Evolutionary conservation across 225 moss, liverwort and hornwort species (phyloP), one percentile per base, ranked within the genome.

Genomic region (Pleurozium schreberi): DNA sequence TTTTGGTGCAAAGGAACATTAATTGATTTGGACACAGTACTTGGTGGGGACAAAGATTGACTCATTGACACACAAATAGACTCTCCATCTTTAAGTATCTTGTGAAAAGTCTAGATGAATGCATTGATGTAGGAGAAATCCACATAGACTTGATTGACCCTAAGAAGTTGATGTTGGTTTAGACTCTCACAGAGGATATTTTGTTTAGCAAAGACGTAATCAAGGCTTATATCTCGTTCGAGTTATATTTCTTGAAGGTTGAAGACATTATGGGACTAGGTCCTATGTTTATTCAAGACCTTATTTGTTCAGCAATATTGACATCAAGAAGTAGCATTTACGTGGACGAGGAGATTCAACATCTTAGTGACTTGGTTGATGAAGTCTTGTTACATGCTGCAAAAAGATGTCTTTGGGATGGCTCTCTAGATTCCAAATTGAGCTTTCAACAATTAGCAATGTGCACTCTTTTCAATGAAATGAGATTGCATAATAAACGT

Each of bases 391-490:
- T 79, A 53, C 79, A 62, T 5, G 47, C 73, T 76, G 87, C 89
- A 8, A 3, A 76, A 14, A 73, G 43, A 83, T 68, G 58, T 42
- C 89, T 83, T 33, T 83, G 78, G 88, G 62, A 87, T 75, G 89
- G 81, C 28, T 88, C 86, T 53, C 6, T 33, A 18, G 86, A 74
- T 38, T 86, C 86, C 53, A 80, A 74, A 45, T 61, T 88, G 14
- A 80, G 36, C 36, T 93, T 91, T 75, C 60, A 86, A 81, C 42
- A 80, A 49, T 38, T 93, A 30, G 93, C 75, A n/a, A 31, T 61
- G 40, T 91, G 87, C 52, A 13, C 88, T 53, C 65, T 84, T 45
- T 82, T 73, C 30, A 67, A 43, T 67, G 75, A 66, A 86, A 65
- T 38, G 23, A 28, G 68, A 31, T 86, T 80, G 5, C 93, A 90